Evolutionary conservation across 352 stramenopile species (phyloP).

Genomic region (Phytopythium cucurbitacearum): DNA sequence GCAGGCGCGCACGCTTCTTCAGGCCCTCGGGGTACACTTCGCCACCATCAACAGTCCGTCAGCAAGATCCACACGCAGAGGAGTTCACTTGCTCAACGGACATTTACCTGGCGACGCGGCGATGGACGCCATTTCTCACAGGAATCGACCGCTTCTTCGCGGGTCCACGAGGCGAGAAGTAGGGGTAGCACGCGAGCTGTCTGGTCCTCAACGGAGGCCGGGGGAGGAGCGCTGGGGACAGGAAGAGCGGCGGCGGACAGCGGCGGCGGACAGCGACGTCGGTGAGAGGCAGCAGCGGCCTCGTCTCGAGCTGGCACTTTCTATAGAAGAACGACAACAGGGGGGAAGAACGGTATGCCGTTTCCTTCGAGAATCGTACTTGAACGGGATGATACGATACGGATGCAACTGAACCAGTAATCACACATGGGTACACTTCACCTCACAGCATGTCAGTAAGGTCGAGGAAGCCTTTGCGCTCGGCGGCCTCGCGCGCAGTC

Average conservation of each 20-base stretch:
- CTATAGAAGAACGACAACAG: neutral
- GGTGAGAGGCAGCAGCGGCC: neutral
- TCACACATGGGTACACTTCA: too few species aligned
- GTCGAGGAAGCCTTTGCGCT: constrained; percentile 27
- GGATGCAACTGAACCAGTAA: too few species aligned
- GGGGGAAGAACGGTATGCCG: neutral
- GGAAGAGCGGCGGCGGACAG: neutral
- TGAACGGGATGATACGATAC: neutral
- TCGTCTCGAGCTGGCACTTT: neutral
- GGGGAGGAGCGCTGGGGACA: neutral
- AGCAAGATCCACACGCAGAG: neutral
- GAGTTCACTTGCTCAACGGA: neutral
- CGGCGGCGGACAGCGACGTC: neutral
- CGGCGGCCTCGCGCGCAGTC: constrained; percentile 33
- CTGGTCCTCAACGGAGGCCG: neutral
- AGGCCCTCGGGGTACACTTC: constrained; percentile 49
- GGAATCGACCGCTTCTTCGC: neutral
- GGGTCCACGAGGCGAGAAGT: neutral
- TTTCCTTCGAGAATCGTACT: constrained; percentile 3
- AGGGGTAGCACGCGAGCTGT: neutral
- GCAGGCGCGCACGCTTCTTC: constrained; percentile 72
- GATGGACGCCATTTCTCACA: constrained; percentile 58
- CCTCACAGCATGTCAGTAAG: constrained; percentile 11
- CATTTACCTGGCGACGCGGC: constrained; percentile 50
- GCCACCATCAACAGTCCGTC: neutral